These are phyloP conservation scores for Ormosia semicastrata DNA, from an alignment of 306 rosid species.

Conservation along the genomic window DNA sequence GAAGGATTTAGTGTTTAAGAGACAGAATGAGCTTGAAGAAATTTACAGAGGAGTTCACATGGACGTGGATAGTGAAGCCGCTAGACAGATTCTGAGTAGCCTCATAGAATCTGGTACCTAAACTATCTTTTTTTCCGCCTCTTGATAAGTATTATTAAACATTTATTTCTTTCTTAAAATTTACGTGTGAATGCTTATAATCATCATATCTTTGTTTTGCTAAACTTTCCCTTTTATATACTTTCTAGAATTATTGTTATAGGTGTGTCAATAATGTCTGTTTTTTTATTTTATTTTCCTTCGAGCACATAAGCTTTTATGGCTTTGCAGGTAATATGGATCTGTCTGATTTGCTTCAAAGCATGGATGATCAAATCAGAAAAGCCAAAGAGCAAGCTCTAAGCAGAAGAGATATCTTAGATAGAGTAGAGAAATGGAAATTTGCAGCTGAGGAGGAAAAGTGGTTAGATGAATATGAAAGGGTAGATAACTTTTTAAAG, in stretches of 20 bases:
- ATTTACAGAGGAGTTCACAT: constrained; percentile 80
- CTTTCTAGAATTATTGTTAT: background rate
- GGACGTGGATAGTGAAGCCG: constrained; percentile 72
- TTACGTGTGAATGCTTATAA: background rate
- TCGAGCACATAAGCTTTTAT: constrained; percentile 14
- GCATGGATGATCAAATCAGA: constrained; percentile 80
- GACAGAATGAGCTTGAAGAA: constrained; percentile 84
- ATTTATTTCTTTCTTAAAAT: background rate
- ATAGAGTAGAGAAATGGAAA: constrained; percentile 84
- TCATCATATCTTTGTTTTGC: background rate
- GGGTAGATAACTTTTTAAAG: constrained; percentile 43
- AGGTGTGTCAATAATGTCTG: background rate
- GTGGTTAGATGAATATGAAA: constrained; percentile 96
- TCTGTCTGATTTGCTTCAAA: constrained; percentile 71
- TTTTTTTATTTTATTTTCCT: background rate
- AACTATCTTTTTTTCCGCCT: background rate
- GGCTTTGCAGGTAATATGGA: constrained; percentile 53
- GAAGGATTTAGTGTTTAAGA: constrained; percentile 79
- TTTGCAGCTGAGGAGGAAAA: constrained; percentile 87
- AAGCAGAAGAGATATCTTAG: constrained; percentile 90
- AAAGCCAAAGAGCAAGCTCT: constrained; percentile 85
- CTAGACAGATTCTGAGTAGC: constrained; percentile 56
- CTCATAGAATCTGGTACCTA: constrained; percentile 77
- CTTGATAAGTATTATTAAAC: background rate
- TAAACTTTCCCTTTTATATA: background rate